Percentiles rank a stretch among this genome's conserved stretches.
phyloP scores from a whole-genome alignment of 2,329 filamentous ascomycete genomes.

The Lachnellula arida region DNA sequence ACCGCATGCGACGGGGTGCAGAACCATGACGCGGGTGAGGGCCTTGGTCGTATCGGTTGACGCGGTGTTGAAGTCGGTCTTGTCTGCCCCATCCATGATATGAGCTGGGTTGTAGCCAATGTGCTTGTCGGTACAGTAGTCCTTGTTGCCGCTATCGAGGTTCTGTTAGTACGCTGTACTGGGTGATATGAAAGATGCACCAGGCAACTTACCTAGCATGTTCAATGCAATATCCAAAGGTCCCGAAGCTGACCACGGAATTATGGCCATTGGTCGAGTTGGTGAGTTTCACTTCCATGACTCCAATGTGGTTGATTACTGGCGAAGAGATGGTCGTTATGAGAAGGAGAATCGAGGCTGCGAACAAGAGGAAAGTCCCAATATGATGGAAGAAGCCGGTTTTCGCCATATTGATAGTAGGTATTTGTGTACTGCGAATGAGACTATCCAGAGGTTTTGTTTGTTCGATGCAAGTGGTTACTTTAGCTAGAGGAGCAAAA shows the following conservation, averaged over 20 bases:
- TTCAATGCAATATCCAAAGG: constrained; percentile 53
- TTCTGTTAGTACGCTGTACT: not conserved
- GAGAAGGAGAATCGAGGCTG: constrained; percentile 50
- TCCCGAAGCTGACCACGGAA: constrained; percentile 48
- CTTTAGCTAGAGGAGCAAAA: not conserved
- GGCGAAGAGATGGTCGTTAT: constrained; percentile 56
- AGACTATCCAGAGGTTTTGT: not conserved
- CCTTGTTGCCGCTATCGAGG: constrained; percentile 28
- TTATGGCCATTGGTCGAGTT: constrained; percentile 33
- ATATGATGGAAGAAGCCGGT: constrained; percentile 45
- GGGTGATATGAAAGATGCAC: not conserved
- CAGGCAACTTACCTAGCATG: not conserved
- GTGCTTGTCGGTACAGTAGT: constrained; percentile 43
- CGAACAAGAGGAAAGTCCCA: constrained; percentile 53
- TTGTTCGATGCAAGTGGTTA: not conserved
- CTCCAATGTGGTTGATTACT: constrained; percentile 49
- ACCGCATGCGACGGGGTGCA: constrained; percentile 56
- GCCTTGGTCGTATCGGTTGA: constrained; percentile 41
- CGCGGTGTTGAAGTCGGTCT: constrained; percentile 39
- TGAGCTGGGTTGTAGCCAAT: constrained; percentile 54
- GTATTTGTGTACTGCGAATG: not conserved
- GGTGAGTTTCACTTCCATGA: constrained; percentile 48
- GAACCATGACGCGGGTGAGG: constrained; percentile 55
- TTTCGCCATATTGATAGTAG: constrained; percentile 21
- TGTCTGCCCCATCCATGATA: constrained; percentile 36